A percentile compares a stretch with the other conserved stretches of the same genome.
Evolutionary conservation across 1,139 yeast genomes (phyloP).

Genomic region (Torulaspora pretoriensis): DNA sequence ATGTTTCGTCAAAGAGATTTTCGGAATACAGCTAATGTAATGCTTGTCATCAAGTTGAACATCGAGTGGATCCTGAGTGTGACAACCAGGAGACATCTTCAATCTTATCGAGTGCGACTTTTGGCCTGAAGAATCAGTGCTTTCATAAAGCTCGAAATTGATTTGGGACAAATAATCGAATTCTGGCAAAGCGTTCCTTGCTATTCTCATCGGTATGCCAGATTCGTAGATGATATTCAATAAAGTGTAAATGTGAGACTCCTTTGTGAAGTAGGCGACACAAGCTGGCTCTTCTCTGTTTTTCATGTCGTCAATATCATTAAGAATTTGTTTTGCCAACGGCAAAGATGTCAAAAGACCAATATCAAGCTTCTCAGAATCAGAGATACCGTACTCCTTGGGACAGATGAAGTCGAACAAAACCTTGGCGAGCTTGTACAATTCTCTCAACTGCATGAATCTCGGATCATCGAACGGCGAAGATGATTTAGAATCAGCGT

Average conservation of each 20-base stretch:
- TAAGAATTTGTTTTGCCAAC: conserved; percentile 78
- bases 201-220: conserved; percentile 90
- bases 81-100: conserved; percentile 94
- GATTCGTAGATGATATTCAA: conserved; percentile 88
- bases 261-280: conserved; percentile 90
- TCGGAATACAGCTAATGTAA: conserved; percentile 92
- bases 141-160: conserved; percentile 87
- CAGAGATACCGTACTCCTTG: conserved; percentile 96
- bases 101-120: conserved; percentile 86
- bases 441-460: conserved; percentile 75
- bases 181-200: conserved; percentile 93
- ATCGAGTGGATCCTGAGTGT: conserved; percentile 94
- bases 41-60: conserved; percentile 95
- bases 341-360: conserved; percentile 94
- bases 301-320: conserved; percentile 77
- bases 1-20: conserved; percentile 85
- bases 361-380: conserved; percentile 91
- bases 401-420: conserved; percentile 97
- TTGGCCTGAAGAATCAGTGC: conserved; percentile 59
- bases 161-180: conserved; percentile 93
- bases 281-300: conserved; percentile 76
- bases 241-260: conserved; percentile 91
- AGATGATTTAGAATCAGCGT: conserved; percentile 36
- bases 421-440: conserved; percentile 86
- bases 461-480: conserved; percentile 81